A percentile compares a stretch with the other conserved stretches of the same genome.
Evolutionary conservation across 2,329 filamentous ascomycete species (phyloP).

Genomic region (Didymella exigua): DNA sequence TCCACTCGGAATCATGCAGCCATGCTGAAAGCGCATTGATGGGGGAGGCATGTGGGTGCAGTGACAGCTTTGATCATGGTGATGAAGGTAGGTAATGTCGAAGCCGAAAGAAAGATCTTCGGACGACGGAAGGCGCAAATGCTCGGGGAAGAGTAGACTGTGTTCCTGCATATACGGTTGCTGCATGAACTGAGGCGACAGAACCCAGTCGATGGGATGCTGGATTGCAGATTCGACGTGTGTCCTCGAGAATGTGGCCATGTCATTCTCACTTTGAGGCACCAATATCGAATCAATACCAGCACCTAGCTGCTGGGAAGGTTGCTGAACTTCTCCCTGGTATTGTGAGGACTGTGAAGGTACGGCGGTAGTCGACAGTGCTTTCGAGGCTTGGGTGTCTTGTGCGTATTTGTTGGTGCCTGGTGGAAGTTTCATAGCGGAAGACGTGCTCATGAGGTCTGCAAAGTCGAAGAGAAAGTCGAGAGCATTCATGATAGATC

Average conservation of each 20-base stretch:
- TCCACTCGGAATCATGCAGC: not conserved
- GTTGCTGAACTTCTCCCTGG: not conserved
- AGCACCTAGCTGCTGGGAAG: not conserved
- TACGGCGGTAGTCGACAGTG: not conserved
- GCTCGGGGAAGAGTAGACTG: not conserved
- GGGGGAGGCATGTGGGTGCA: not conserved
- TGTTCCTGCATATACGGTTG: not conserved
- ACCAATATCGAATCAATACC: not conserved
- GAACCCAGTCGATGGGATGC: not conserved
- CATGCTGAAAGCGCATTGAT: not conserved
- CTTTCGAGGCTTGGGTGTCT: not conserved
- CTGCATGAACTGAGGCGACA: not conserved
- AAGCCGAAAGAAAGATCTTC: no score
- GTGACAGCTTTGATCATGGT: not conserved
- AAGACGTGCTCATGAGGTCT: constrained; percentile 4
- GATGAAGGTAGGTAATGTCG: not conserved
- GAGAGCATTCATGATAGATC: constrained; percentile 24
- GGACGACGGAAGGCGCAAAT: not conserved
- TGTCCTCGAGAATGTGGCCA: not conserved
- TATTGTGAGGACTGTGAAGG: not conserved
- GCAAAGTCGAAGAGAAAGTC: constrained; percentile 25
- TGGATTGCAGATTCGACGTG: not conserved
- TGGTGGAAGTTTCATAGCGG: constrained; percentile 1
- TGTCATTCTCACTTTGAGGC: not conserved
- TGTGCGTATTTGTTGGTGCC: not conserved